Evolutionary conservation across 2,329 filamentous ascomycete genomes (phyloP), one percentile per base, ranked within the genome.

Genomic region (Colletotrichum sp.): DNA sequence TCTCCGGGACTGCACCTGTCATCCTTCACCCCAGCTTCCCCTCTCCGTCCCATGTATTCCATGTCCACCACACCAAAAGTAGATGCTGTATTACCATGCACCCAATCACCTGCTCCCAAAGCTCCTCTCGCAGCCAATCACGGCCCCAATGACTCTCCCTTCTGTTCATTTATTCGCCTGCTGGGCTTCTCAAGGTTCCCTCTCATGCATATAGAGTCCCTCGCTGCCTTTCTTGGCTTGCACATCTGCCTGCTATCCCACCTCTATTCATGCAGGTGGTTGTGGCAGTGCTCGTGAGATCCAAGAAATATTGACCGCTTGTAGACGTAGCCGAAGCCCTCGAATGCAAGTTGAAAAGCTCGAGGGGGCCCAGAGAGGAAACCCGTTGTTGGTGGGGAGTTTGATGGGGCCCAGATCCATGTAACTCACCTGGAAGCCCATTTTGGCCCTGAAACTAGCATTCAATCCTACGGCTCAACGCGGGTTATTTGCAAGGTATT

Each of bases 261-360:
- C 72, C 52, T 57, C 43, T 59, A 59, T 66, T 63, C 21, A 64
- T 72, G 74, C 74, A 28, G 32, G 59, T 73, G 12, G 24, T 52
- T 75, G 73, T 75, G 64, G 73, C 70, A 74, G 71, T 74, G 71
- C 59, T 12, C 59, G 52, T 43, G 16, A 48, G 26, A 59, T 68
- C 70, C 64, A 69, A 59, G 64, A 66, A 72, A 64, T 28, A 48
- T 63, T 67, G 63, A 48, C 52, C 63, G 39, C 57, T 59, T 57
- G 14, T 5, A 28, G 8, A 68, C 63, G 73, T 43, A 59, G 24
- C 36, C 36, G 52, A 63, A 61, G 68, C 36, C 48, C 14, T 13
- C 36, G 13, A 70, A 34, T 48, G 30, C 57, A 34, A 60, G 8
- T 16, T 52, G 39, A 34, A 34, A 21, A 13, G 26, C 30, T 34